Conservation (phyloP, 73 alveolate genomes). For the Breviolum minutum region DNA sequence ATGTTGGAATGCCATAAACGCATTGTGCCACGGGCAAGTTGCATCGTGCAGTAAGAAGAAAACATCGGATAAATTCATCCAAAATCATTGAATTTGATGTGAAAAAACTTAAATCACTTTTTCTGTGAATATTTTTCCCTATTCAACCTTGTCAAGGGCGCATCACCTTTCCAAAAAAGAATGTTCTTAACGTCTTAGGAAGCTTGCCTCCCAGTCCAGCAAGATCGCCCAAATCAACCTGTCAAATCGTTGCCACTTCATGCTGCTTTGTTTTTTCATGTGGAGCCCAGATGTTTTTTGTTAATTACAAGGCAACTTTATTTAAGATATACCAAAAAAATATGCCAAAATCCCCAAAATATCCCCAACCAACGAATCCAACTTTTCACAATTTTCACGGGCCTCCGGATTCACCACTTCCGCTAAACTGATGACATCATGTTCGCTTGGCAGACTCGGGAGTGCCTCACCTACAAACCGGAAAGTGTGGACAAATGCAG, state of each 20-base stretch:
- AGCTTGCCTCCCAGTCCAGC: slow-evolving; percentile 50
- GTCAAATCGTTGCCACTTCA: neutral
- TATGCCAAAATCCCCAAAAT: too few relatives aligned
- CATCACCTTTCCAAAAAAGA: neutral
- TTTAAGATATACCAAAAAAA: too few relatives aligned
- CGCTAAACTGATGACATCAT: neutral
- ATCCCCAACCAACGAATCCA: neutral
- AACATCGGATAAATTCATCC: neutral
- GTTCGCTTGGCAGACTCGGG: neutral
- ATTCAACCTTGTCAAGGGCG: neutral
- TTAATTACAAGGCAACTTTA: too few relatives aligned
- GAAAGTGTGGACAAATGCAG: too few relatives aligned
- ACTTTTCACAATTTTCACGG: neutral
- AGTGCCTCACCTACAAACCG: neutral
- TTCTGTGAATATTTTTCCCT: neutral
- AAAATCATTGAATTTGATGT: neutral
- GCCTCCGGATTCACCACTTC: slow-evolving; percentile 40
- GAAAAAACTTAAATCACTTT: neutral
- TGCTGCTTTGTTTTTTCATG: too few relatives aligned
- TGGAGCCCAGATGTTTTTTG: too few relatives aligned
- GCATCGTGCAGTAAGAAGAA: neutral
- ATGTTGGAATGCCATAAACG: neutral
- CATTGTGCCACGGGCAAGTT: neutral
- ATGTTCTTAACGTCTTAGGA: neutral
- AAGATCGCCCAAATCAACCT: slow-evolving; percentile 18